Percentiles rank a stretch among this genome's conserved stretches.
These are phyloP conservation scores for Brassica nigra DNA, from an alignment of 345 rosid genomes.

Conservation along the genomic window DNA sequence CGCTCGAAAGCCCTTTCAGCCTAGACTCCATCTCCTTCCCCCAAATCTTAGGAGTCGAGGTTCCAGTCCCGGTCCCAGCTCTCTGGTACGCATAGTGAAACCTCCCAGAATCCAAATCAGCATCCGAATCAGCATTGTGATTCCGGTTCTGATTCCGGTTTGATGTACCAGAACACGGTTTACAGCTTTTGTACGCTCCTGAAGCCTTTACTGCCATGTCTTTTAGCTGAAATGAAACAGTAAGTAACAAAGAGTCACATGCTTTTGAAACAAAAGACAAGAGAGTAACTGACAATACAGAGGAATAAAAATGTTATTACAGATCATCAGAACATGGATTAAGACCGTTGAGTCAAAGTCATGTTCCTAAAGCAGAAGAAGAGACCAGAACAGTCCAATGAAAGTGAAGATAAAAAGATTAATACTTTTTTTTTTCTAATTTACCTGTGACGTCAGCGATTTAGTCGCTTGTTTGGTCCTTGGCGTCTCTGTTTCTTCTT, in stretches of 20 bases:
- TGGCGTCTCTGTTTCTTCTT: constrained; percentile 70
- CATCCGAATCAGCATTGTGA: constrained; percentile 57
- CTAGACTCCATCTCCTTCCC: constrained; percentile 88
- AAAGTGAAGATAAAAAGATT: neutral
- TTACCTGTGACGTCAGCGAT: constrained; percentile 81
- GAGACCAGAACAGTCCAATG: neutral
- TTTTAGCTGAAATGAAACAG: constrained; percentile 59
- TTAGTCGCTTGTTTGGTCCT: constrained; percentile 74
- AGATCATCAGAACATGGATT: neutral
- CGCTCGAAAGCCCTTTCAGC: constrained; percentile 80
- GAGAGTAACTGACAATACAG: neutral
- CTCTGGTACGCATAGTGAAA: constrained; percentile 71
- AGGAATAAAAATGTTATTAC: neutral
- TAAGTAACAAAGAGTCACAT: neutral
- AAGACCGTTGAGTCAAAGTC: neutral
- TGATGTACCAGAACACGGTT: constrained; percentile 79
- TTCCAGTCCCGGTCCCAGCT: constrained; percentile 42
- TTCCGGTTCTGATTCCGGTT: constrained; percentile 42
- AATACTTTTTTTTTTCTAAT: neutral
- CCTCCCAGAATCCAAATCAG: constrained; percentile 64
- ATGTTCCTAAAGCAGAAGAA: neutral
- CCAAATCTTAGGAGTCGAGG: constrained; percentile 65
- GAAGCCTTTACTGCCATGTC: constrained; percentile 95
- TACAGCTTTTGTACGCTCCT: constrained; percentile 86
- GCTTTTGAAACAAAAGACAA: neutral